Base-by-base conservation (phyloP, 2,329 filamentous ascomycete genomes). In the Calonectria pteridis region DNA sequence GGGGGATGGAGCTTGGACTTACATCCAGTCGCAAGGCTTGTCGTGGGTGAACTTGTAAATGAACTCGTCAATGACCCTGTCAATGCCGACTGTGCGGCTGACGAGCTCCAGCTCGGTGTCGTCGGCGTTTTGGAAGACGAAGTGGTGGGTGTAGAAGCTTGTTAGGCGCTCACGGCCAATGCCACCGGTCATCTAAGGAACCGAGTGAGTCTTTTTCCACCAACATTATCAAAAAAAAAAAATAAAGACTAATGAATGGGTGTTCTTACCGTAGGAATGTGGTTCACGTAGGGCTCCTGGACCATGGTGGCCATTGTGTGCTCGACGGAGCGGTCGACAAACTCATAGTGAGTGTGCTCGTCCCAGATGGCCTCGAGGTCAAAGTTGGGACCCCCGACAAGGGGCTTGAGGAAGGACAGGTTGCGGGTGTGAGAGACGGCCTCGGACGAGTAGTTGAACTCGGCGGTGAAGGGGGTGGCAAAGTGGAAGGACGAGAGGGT, bases 281-380 rank as follows among this genome's bases (percentile, higher is more conserved):
- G 93, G 80, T 95, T 95, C 1, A 96, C 94, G 79, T 95, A 95
- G 2, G 94, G 94, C 81, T 95, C 91, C 62, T 92, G 88, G 2
- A 95, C 93, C 94, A 96, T 95, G 0, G 94, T 95, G n/a, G 87
- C 88, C 94, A 96, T 95, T 0, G 94, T 96, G 76, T 91, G 90
- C 74, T 91, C 91, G 0, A 95, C 93, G 2, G 90, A 91, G 14
- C 93, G 88, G 69, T 92, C 90, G 1, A 83, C 90, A 81, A 96
- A 96, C 81, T 95, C 93, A 77, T 89, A 93, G 53, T 88, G 88
- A 0, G 92, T 94, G 81, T 96, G 94, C 82, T 95, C 93, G 10
- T 95, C 93, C 94, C 94, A 96, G 63, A 95, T 92, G 1, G 89
- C 88, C 80, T 96, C 94, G 11, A 96, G 89, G 76, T 95, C 93